phyloP scores from a whole-genome alignment of 2,329 filamentous ascomycete genomes.

The Trichoderma asperellum region DNA sequence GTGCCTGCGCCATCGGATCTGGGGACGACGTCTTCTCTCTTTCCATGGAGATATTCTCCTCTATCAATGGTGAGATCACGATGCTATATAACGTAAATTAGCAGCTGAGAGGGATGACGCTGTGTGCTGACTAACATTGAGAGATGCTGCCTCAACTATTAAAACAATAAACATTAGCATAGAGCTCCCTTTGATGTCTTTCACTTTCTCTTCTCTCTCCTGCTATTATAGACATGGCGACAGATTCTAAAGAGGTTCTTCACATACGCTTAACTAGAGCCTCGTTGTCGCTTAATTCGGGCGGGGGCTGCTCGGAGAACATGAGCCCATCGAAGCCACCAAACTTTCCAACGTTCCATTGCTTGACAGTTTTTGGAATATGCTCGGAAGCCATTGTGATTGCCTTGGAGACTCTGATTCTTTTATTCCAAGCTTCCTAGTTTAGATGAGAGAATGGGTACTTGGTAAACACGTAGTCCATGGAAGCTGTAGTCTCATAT shows the following conservation, averaged over 20 bases:
- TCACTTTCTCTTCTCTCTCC: neutral
- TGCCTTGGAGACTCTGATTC: neutral
- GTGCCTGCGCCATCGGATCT: constrained; percentile 59
- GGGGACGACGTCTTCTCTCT: constrained; percentile 50
- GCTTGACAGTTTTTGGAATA: constrained; percentile 49
- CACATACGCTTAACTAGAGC: constrained; percentile 65
- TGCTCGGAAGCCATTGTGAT: constrained; percentile 14
- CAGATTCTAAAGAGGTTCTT: neutral
- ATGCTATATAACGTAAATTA: constrained; percentile 40
- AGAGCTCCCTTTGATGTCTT: neutral
- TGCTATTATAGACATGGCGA: neutral
- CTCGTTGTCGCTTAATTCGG: constrained; percentile 68
- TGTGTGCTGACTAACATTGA: constrained; percentile 46
- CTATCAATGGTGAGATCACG: constrained; percentile 57
- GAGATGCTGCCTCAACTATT: constrained; percentile 53
- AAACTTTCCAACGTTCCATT: constrained; percentile 56
- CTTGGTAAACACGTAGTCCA: neutral
- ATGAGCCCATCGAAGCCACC: constrained; percentile 62
- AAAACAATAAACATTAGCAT: constrained; percentile 1
- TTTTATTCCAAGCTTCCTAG: neutral
- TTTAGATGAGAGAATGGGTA: neutral
- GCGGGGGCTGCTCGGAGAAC: constrained; percentile 59
- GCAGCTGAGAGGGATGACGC: neutral
- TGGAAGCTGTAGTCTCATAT: neutral
- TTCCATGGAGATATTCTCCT: constrained; percentile 53